phyloP scores from a whole-genome alignment of 805 yeast genomes.

The Ogataea allantospora region DNA sequence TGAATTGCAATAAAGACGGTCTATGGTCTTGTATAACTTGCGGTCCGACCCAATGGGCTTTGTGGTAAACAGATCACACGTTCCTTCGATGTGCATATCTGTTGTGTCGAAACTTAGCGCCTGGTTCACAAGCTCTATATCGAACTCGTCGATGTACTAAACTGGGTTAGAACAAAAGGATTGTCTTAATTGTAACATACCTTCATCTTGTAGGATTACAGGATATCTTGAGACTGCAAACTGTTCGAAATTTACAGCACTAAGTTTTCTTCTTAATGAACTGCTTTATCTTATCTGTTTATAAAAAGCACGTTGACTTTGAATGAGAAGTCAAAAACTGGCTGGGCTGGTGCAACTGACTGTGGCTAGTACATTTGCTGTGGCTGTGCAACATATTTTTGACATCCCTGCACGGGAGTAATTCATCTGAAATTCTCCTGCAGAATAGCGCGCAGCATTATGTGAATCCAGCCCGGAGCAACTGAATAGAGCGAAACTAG shows the following conservation, averaged over 20 bases:
- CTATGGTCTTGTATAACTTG: slow-evolving; percentile 83
- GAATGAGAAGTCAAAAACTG: slow-evolving; percentile 5
- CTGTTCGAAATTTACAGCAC: too few species aligned
- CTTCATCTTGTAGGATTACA: slow-evolving; percentile 16
- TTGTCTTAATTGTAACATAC: slow-evolving; percentile 7
- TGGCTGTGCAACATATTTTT: not conserved
- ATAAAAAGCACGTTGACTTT: slow-evolving; percentile 11
- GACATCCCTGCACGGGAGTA: slow-evolving; percentile 2
- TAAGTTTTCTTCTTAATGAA: not conserved
- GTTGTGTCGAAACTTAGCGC: slow-evolving; percentile 75
- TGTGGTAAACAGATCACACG: slow-evolving; percentile 91
- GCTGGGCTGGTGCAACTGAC: not conserved
- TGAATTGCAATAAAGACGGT: slow-evolving; percentile 45
- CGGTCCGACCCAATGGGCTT: slow-evolving; percentile 90
- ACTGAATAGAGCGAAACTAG: too few species aligned
- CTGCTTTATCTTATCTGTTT: slow-evolving; percentile 7
- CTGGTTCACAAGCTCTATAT: slow-evolving; percentile 87
- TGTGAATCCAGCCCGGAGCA: too few species aligned
- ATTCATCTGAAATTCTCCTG: slow-evolving; percentile 2
- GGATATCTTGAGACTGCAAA: too few species aligned
- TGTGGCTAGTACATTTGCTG: too few species aligned
- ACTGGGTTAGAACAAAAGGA: not conserved
- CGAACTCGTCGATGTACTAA: slow-evolving; percentile 89
- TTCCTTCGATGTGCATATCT: slow-evolving; percentile 78
- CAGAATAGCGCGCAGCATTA: slow-evolving; percentile 2